Conservation (phyloP, 768 basidiomycete genomes). For the Suillus occidentalis region DNA sequence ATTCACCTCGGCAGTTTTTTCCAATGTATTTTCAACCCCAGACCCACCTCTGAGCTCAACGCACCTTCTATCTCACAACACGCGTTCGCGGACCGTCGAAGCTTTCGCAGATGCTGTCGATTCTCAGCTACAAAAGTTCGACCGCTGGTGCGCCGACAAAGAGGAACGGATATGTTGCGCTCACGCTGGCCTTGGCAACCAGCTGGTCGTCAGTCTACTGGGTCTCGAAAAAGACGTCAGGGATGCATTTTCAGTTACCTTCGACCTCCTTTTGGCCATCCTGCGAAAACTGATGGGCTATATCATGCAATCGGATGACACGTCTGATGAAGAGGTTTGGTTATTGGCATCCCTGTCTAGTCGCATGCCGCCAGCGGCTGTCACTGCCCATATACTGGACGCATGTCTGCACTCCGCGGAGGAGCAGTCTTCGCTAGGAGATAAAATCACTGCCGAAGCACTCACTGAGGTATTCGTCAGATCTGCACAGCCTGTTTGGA, state of each 20-base stretch:
- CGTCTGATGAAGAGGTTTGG: constrained; percentile 36
- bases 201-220: constrained; percentile 60
- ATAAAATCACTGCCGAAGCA: constrained; percentile 50
- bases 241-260: constrained; percentile 56
- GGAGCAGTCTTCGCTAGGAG: constrained; percentile 58
- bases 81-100: constrained; percentile 62
- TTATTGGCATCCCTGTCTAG: constrained; percentile 40
- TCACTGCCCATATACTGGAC: constrained; percentile 63
- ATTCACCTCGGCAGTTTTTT: constrained; percentile 54
- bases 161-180: constrained; percentile 72
- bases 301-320: constrained; percentile 30
- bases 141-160: constrained; percentile 66
- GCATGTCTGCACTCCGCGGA: constrained; percentile 57
- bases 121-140: constrained; percentile 54
- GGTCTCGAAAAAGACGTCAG: constrained; percentile 58
- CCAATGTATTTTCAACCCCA: constrained; percentile 22
- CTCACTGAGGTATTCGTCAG: constrained; percentile 63
- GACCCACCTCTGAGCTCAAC: constrained; percentile 23
- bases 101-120: constrained; percentile 80
- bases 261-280: constrained; percentile 55
- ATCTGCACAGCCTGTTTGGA: constrained; percentile 72
- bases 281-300: constrained; percentile 36
- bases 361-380: constrained; percentile 47
- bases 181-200: constrained; percentile 43
- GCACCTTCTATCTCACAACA: constrained; percentile 24